Evolutionary conservation across 163 green algal genomes (phyloP), one percentile per base, ranked within the genome.

Genomic region (Chlamydomonas reinhardtii): DNA sequence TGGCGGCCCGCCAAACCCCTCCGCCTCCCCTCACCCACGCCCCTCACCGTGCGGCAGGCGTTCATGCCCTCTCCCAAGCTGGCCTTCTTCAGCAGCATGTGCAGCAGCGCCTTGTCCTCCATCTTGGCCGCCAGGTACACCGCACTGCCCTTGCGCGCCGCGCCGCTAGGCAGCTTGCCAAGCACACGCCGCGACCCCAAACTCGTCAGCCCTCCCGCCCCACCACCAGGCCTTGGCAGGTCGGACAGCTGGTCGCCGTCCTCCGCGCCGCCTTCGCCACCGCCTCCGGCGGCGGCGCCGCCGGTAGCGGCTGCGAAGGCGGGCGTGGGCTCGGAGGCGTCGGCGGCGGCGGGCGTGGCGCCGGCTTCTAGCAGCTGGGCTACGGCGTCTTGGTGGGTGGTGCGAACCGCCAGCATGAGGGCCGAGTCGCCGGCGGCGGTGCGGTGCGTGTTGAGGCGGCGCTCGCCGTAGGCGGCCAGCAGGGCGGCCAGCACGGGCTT

Each of bases 381-480:
- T 48, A 56, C 77, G 16, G 77, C 54, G 39, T 61, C 54, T 24
- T 52, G n/a, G 77, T 76, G 31, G 20, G 39, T 52, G 43, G 31
- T 31, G 0, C 77, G 77, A 1, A 84, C 77, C 11, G 77, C 77
- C 0, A 84, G 43, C 77, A 76, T 84, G 25, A 84, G 66, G 14
- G 77, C 77, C 8, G 43, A 61, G 43, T 84, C 66, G 65, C 77
- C 77, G 66, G 43, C 64, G 66, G 68, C 29, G 31, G 31, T 84
- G 43, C 77, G 77, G 77, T 84, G 77, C 27, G 77, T 37, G 77
- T 84, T 76, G n/a, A 84, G 39, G 31, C 77, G 77, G 48, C 77
- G 77, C 8, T 73, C 19, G 65, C 66, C 77, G 77, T 84, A 84
- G 27, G 77, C n/a, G 2, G 19, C 37, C 66, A 84, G 77, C 66